These are phyloP conservation scores for Elaeagnus macrophylla DNA, from an alignment of 306 rosid species.

Conservation along the genomic window DNA sequence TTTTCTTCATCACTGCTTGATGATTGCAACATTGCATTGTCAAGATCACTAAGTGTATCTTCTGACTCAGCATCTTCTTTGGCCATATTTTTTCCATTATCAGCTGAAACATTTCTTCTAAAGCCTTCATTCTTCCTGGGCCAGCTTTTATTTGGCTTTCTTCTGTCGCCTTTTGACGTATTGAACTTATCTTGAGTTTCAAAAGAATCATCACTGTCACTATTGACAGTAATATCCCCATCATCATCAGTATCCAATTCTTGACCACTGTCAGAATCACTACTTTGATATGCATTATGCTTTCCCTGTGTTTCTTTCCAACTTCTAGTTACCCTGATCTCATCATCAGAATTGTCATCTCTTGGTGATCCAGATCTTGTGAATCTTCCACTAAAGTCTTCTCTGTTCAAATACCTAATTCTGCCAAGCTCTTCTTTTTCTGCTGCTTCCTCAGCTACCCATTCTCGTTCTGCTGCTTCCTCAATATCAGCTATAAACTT, in stretches of 20 bases:
- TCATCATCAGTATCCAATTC: constrained; percentile 33
- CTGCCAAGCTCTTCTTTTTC: constrained; percentile 72
- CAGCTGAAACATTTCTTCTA: too few species aligned
- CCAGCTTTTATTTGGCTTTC: too few species aligned
- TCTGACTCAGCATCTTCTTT: too few species aligned
- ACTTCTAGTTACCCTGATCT: constrained; percentile 33
- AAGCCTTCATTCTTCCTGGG: too few species aligned
- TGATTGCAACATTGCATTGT: too few species aligned
- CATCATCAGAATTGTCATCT: constrained; percentile 36
- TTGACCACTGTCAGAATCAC: constrained; percentile 30
- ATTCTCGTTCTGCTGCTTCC: constrained; percentile 93
- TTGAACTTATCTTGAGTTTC: too few species aligned
- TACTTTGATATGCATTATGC: constrained; percentile 32
- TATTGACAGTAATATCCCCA: constrained; percentile 31
- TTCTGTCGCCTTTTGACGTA: too few species aligned
- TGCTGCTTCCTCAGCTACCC: constrained; percentile 83
- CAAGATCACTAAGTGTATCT: too few species aligned
- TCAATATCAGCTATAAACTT: constrained; percentile 87
- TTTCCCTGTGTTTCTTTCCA: constrained; percentile 33
- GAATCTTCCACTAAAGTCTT: constrained; percentile 69
- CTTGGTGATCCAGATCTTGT: constrained; percentile 47
- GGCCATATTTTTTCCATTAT: too few species aligned
- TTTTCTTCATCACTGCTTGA: too few species aligned
- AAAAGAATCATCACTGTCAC: constrained; percentile 18
- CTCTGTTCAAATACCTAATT: constrained; percentile 72